Evolutionary conservation across 83 land plant species (phyloP), one percentile per base, ranked within the genome.

Genomic region (Thuja plicata): DNA sequence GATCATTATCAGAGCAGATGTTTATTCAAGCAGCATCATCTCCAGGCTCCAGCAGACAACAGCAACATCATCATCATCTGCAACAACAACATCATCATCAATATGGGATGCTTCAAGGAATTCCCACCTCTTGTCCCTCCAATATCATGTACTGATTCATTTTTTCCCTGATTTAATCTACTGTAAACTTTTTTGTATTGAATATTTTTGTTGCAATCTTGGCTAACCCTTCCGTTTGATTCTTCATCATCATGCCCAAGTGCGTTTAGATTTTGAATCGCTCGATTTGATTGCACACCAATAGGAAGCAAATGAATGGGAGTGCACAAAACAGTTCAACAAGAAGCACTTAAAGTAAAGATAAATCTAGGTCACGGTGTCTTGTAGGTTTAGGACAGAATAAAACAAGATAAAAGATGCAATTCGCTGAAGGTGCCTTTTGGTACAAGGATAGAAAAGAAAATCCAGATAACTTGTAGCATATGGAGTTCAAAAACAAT

Each of bases 71-170:
- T 0, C 48, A 82, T 10, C 66, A 54, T 1, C 87, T 0, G 0
- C 87, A 86, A 1, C 66, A 57, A 19, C 50, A 82, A 30, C 85
- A 83, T 10, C 87, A 55, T 4, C 62, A 48, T 57, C 62, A 57
- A 15, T 86, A 86, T 38, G 71, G 73, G 62, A 86, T 86, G 87
- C 66, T 86, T 60, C 87, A 86, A 86, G 87, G 87, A 38, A 34
- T 86, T 13, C 21, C 87, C 3, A 5, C 71, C 4, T 32, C 87
- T 57, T 86, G 87, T 38, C 87, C 87, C 34, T 38, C 87, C 87
- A 86, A 86, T 86, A 54, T 57, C 66, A 54, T 86, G 87, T 86
- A 86, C 66, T 86, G 71, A 35, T 54, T 86, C 87, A 57, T 34
- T 35, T 86, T 83, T 57, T 86, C 71, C n/a, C 21, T 76, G 35